A percentile compares a stretch with the other conserved stretches of the same genome.
Evolutionary conservation across 495 filamentous ascomycete genomes (phyloP).

Genomic region (Penicillium mononematosum): DNA sequence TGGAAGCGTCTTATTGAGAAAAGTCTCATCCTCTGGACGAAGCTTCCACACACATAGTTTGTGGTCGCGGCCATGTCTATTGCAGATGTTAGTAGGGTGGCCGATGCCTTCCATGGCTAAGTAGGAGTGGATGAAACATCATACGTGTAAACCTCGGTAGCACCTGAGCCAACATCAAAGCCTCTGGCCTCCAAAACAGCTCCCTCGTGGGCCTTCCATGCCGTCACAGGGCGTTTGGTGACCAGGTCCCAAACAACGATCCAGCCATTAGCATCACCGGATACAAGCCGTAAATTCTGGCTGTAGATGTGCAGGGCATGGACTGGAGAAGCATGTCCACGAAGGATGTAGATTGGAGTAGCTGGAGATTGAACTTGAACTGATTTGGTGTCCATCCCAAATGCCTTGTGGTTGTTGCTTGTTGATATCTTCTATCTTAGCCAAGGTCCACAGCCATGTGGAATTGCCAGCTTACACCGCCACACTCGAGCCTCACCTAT

Average conservation of each 20-base stretch:
- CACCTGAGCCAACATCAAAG: constrained; percentile 35
- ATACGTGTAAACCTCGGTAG: constrained; percentile 69
- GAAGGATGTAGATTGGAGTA: constrained; percentile 80
- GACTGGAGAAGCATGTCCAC: constrained; percentile 80
- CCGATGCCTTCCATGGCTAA: too few relatives aligned
- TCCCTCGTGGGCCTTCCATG: constrained; percentile 84
- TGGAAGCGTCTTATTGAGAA: constrained; percentile 68
- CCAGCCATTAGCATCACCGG: constrained; percentile 89
- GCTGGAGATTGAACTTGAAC: constrained; percentile 46
- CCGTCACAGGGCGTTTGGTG: constrained; percentile 76
- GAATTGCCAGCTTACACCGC: constrained; percentile 14
- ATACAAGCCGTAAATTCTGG: constrained; percentile 71
- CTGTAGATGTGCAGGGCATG: constrained; percentile 74
- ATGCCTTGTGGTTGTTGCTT: not conserved
- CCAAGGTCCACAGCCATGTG: too few relatives aligned
- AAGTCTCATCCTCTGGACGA: constrained; percentile 49
- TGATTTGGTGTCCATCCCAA: constrained; percentile 5
- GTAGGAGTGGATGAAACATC: constrained; percentile 21
- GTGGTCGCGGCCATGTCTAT: constrained; percentile 86
- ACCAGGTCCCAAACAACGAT: constrained; percentile 81
- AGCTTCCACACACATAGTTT: constrained; percentile 84
- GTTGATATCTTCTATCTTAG: not conserved
- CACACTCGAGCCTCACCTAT: not conserved
- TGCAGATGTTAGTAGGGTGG: constrained; percentile 4
- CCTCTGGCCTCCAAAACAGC: constrained; percentile 76